Evolutionary conservation across 2,329 filamentous ascomycete species (phyloP), one percentile per base, ranked within the genome.

Genomic region (Trichoderma koningii): DNA sequence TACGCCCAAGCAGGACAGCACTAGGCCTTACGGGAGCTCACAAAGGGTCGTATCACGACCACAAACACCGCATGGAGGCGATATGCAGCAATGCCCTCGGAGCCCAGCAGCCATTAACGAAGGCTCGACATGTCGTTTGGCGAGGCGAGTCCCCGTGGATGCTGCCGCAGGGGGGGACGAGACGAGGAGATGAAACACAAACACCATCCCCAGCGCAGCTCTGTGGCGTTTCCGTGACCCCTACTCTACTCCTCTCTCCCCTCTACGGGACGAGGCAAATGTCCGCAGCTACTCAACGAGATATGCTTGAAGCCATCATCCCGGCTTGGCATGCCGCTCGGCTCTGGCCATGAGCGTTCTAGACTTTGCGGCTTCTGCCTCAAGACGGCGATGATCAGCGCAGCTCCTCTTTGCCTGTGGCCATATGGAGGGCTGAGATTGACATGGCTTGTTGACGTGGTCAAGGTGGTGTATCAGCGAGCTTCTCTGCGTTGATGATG

Each of bases 321-420:
- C 63, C 55, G 63, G 55, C 63, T 64, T 59, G 63, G 63, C 63
- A 59, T 64, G 63, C 47, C 55, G 47, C 47, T 64, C 19, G 38
- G 30, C 26, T 61, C 30, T 61, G 57, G 42, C 57, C 10, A 64
- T 47, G 38, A 42, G 48, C 15, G 63, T 57, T 64, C 63, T 64
- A 64, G 63, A 64, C 63, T 64, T 60, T 26, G 34, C 19, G 44
- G 7, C 23, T 44, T 48, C 48, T 26, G 38, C 38, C 41, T 63
- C 19, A 64, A 66, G 30, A 17, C 12, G 64, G 64, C 38, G 59
- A 66, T 64, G 64, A 66, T 66, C 64, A 38, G 53, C 64, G 48
- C 64, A 62, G 28, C 38, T 44, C 64, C 56, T 42, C 30, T 55
- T 38, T 38, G 12, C 12, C 34, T 38, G 34, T 21, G 48, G 34